Evolutionary conservation across 1,284 basidiomycete species (phyloP), one percentile per base, ranked within the genome.

Genomic region (Melanopsichium pennsylvanicum): DNA sequence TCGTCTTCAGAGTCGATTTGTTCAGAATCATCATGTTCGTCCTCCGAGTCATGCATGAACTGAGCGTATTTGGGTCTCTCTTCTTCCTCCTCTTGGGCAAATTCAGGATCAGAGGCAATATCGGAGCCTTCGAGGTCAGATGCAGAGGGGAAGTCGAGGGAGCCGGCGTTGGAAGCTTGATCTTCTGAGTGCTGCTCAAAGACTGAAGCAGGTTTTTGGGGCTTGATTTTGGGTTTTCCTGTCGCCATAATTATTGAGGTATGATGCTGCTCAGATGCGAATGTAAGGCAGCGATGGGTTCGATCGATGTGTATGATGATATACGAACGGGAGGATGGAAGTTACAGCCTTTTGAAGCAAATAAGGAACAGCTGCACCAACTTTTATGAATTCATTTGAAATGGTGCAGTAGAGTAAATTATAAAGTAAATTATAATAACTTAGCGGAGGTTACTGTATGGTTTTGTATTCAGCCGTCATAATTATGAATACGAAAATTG

Each of bases 1-100:
- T 87, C 41, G 79, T 62, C 42, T 11, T 74, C 69, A 11, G 85
- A 84, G 19, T 54, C 51, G 2, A 19, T n/a, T 2, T 31, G 21
- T 23, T 34, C 32, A 5, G 41, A 31, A 12, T 40, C 48, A 8
- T 48, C 19, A 9, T 72, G 50, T 21, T 84, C 50, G 16, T 56
- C 56, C 23, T 75, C 62, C 11, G 75, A 71, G n/a, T 78, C 76
- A 19, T 75, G 84, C 18, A 76, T 58, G 57, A 69, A 76, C 15
- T 76, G 74, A 3, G 74, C 72, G 22, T 67, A 72, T 16, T 62
- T 59, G 2, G 52, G 41, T 35, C 46, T 22, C 39, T 54, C 47
- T 16, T 55, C 55, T 26, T 62, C 47, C 15, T 61, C 57, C 0
- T 59, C 43, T 4, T 43, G 34, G 0, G n/a, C n/a, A n/a, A n/a